Percentiles rank a stretch among this genome's conserved stretches.
Conservation (phyloP, 1,284 basidiomycete species). For the Papiliotrema fonsecae region DNA sequence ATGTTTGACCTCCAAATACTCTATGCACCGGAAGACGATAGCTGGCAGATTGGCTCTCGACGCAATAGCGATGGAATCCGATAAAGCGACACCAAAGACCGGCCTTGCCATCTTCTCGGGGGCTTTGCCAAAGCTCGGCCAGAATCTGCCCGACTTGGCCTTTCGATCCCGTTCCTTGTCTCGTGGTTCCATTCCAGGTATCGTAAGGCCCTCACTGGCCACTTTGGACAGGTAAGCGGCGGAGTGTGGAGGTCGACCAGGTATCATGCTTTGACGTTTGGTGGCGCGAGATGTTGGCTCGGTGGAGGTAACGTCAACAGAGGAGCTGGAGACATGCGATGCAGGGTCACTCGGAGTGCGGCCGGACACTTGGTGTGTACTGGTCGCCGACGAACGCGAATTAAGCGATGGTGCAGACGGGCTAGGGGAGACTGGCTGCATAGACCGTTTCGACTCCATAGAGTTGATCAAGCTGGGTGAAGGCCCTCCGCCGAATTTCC, state of each 20-base stretch:
- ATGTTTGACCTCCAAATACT: conserved; percentile 81
- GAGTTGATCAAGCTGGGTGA: conserved; percentile 46
- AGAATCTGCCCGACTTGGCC: conserved; percentile 82
- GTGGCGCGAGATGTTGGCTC: conserved; percentile 21
- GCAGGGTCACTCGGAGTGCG: conserved; percentile 4
- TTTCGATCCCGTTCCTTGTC: conserved; percentile 69
- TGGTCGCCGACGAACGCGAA: conserved; percentile 3
- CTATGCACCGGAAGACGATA: conserved; percentile 88
- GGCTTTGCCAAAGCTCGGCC: conserved; percentile 58
- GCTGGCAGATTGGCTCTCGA: conserved; percentile 87
- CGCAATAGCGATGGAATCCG: conserved; percentile 81
- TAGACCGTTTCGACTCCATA: conserved; percentile 33
- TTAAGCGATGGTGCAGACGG: conserved; percentile 14
- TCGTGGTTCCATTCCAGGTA: conserved; percentile 15
- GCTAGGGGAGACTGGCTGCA: conserved; percentile 4
- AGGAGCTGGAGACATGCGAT: conserved; percentile 14
- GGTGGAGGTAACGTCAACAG: conserved; percentile 3
- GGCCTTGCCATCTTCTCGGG: conserved; percentile 57
- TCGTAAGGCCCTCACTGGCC: conserved; percentile 31
- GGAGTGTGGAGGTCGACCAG: conserved; percentile 25
- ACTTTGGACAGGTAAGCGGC: conserved; percentile 42
- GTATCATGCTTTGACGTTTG: conserved; percentile 44
- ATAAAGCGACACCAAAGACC: conserved; percentile 84
- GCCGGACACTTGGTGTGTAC: not conserved
- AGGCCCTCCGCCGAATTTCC: conserved; percentile 57